Evolutionary conservation across 768 basidiomycete genomes (phyloP), one percentile per base, ranked within the genome.

Genomic region (Suillus placidus): DNA sequence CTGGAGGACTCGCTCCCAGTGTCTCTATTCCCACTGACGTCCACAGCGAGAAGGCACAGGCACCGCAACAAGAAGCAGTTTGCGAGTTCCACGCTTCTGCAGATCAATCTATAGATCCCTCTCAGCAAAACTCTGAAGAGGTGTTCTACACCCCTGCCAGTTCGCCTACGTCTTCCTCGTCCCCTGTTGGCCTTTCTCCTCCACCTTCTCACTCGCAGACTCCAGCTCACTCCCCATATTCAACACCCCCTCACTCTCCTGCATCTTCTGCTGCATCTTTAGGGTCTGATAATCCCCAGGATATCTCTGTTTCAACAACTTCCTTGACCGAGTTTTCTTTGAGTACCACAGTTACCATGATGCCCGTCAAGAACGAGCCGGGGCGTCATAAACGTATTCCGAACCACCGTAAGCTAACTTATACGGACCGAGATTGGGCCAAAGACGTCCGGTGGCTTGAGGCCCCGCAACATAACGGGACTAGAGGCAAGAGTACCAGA

Each of bases 381-480:
- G 32, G 69, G 57, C 65, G 64, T 38, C 68, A 67, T 62, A 70
- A 60, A 63, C 65, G 58, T 37, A 30, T 71, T 67, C 43, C 65
- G 60, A 26, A 74, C 56, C 61, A 67, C 55, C 69, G 73, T 64
- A 74, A 78, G 43, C 68, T 73, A 62, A 77, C 79, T 20, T 81
- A 82, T 71, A 83, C 82, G 4, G 84, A 86, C 70, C 82, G 87
- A 61, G 85, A 89, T 68, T 91, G 88, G 90, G 84, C 87, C 14
- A 85, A 83, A 67, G 89, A 91, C 60, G 84, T 89, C 20, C 82
- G 87, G 40, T 90, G 87, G 87, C 84, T 92, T 37, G 83, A 78
- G 37, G 72, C 79, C 60, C 73, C 84, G 45, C 72, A 76, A 30
- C 37, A 69, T 42, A 61, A 62, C 42, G 34, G 54, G 40, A 40